These are phyloP conservation scores for Sinapis alba DNA, from an alignment of 441 rosid species.

Conservation along the genomic window DNA sequence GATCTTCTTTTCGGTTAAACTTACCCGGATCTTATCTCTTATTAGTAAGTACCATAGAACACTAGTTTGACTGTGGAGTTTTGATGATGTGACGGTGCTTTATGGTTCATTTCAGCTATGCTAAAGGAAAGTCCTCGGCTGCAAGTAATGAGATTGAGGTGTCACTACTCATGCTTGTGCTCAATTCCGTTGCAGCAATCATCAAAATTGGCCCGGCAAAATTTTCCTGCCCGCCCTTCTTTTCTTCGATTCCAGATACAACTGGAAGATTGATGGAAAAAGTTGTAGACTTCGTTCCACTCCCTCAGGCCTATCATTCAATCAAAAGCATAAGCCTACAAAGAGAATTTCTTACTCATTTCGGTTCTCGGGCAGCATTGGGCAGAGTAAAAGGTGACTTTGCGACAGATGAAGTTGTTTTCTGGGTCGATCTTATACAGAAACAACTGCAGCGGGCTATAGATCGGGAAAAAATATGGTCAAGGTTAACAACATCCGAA, in stretches of 20 bases:
- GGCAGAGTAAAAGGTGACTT: constrained; percentile 66
- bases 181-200: constrained; percentile 78
- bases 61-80: constrained; percentile 24
- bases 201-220: constrained; percentile 85
- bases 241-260: constrained; percentile 65
- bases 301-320: constrained; percentile 64
- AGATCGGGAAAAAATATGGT: constrained; percentile 96
- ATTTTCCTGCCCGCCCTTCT: constrained; percentile 75
- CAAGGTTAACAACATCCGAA: constrained; percentile 88
- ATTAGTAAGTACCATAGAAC: constrained; percentile 21
- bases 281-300: constrained; percentile 73
- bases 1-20: constrained; percentile 19
- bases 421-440: constrained; percentile 92
- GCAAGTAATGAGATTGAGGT: constrained; percentile 61
- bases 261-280: constrained; percentile 86
- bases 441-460: constrained; percentile 79
- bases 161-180: constrained; percentile 79
- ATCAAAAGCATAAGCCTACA: constrained; percentile 71
- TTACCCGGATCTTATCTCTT: neutral
- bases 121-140: constrained; percentile 48
- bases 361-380: constrained; percentile 82
- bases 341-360: constrained; percentile 91
- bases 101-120: constrained; percentile 48
- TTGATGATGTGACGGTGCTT: constrained; percentile 19
- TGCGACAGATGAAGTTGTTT: constrained; percentile 75